These are phyloP conservation scores for Xylaria castorea DNA, from an alignment of 495 filamentous ascomycete species.

Conservation along the genomic window DNA sequence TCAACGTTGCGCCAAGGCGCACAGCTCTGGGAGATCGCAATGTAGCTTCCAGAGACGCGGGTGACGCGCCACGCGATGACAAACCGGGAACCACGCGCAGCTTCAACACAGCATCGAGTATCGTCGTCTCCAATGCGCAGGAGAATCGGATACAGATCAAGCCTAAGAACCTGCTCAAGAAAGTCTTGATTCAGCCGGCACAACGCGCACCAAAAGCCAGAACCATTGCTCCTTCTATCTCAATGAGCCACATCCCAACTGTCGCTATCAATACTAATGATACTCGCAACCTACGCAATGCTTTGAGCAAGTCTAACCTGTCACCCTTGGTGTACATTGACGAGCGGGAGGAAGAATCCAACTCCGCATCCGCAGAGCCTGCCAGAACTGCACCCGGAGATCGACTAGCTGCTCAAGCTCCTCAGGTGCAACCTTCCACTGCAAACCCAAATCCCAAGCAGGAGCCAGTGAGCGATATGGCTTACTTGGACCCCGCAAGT, in stretches of 20 bases:
- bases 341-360: conserved; percentile 36
- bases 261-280: conserved; percentile 21
- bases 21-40: conserved; percentile 82
- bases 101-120: conserved; percentile 33
- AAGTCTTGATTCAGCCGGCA: conserved; percentile 64
- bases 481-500: not conserved
- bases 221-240: conserved; percentile 52
- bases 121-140: conserved; percentile 41
- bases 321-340: conserved; percentile 74
- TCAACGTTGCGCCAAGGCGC: conserved; percentile 75
- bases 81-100: conserved; percentile 14
- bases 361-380: not conserved
- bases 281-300: conserved; percentile 38
- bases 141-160: conserved; percentile 62
- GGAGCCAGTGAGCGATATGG: conserved; percentile 1
- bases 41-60: conserved; percentile 66
- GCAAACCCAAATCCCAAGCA: conserved; percentile 13
- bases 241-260: conserved; percentile 49
- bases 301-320: conserved; percentile 45
- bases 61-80: conserved; percentile 37
- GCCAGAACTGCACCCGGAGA: not conserved
- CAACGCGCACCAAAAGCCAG: conserved; percentile 64
- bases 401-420: conserved; percentile 7
- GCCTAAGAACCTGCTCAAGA: conserved; percentile 49
- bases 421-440: conserved; percentile 21